Base-by-base conservation (phyloP, 2,329 filamentous ascomycete species). In the Aspergillus neoniger region DNA sequence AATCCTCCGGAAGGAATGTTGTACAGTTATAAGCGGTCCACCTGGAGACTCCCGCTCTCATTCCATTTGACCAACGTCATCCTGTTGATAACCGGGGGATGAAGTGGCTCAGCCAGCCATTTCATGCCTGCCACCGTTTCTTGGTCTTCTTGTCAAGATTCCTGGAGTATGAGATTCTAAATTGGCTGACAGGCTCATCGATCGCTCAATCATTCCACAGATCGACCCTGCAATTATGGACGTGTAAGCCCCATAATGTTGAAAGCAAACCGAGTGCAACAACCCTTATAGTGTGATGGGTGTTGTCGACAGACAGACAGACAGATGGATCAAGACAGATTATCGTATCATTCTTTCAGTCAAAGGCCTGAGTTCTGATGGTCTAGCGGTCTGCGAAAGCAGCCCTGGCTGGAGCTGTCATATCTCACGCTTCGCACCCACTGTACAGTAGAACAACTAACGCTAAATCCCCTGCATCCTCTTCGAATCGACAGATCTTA, bases 301-400 rank as follows among this genome's bases (percentile, higher is more conserved):
- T 55, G 17, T 44, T 28, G 52, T 43, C 6, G 39, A 44, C 38
- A 44, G 21, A 54, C 23, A 39, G 19, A 55, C 52, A 43, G 38
- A n/a, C 52, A 43, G 7, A 44, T n/a, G 5, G 12, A 53, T 14
- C 23, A 8, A 17, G 8, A 32, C 36, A 30, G 41, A 55, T 23
- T 38, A 58, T 39, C 23, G 15, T 28, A 48, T 38, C 32, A 25
- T 12, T 23, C 25, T 51, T n/a, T 21, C 32, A 15, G 15, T 41
- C 17, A 19, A 32, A 38, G 28, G 53, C 23, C 38, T 21, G 58
- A 63, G 65, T 14, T 48, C 55, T 50, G 59, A 19, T 62, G 6
- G 59, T 59, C 56, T 68, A 62, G 63, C 68, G 68, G 51, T 66
- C 63, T 59, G 54, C 28, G 25, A 44, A 28, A 36, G 12, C 32